These are phyloP conservation scores for Xylogone sp. DNA, from an alignment of 2,329 filamentous ascomycete species.

Conservation along the genomic window DNA sequence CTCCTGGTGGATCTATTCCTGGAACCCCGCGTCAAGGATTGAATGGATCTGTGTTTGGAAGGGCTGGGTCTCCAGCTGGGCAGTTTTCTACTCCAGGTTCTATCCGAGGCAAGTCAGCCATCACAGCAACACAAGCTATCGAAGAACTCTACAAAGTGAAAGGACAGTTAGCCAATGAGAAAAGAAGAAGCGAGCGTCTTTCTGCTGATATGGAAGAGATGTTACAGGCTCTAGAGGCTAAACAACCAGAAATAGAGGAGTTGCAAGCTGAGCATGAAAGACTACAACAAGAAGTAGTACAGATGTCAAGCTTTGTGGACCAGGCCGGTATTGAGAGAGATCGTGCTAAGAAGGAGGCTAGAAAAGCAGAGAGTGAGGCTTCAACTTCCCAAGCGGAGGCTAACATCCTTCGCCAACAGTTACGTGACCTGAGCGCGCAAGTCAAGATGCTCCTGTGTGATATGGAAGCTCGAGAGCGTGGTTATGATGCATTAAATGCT, in stretches of 20 bases:
- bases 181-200: conserved; percentile 70
- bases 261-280: conserved; percentile 76
- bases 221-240: conserved; percentile 78
- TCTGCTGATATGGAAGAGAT: conserved; percentile 79
- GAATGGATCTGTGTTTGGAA: conserved; percentile 51
- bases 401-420: conserved; percentile 77
- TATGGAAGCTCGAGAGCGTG: conserved; percentile 76
- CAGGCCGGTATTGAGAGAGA: conserved; percentile 80
- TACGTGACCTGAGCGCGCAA: conserved; percentile 86
- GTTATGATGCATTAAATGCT: conserved; percentile 64
- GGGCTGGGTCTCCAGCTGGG: conserved; percentile 48
- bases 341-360: conserved; percentile 68
- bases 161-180: conserved; percentile 69
- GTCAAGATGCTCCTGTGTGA: conserved; percentile 89
- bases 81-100: conserved; percentile 57
- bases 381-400: conserved; percentile 62
- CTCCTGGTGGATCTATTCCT: conserved; percentile 43
- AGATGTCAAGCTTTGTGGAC: conserved; percentile 82
- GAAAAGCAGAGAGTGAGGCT: conserved; percentile 74
- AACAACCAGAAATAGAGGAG: conserved; percentile 84
- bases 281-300: conserved; percentile 74
- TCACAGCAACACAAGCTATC: conserved; percentile 59
- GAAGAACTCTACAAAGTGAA: conserved; percentile 66
- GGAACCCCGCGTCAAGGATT: conserved; percentile 51
- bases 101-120: conserved; percentile 47